Percentiles rank a stretch among this genome's conserved stretches.
phyloP scores from a whole-genome alignment of 202 grass and related monocot genomes.

The Musa balbisiana region DNA sequence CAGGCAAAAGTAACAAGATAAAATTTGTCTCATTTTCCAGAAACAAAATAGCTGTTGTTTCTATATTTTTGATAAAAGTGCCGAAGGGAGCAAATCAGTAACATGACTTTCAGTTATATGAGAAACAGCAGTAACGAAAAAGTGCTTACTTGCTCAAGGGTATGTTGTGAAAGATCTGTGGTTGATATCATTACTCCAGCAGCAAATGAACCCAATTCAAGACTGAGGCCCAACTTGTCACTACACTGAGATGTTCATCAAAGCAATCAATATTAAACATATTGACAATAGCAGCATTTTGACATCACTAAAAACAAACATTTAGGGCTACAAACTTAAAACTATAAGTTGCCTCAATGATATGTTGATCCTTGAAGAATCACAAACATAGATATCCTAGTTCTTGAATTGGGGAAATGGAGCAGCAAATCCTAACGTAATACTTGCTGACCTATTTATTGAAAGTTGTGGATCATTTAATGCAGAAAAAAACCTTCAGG shows the following conservation, averaged over 20 bases:
- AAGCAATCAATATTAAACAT: slow-evolving; percentile 20
- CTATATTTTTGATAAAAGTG: background rate
- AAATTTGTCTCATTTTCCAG: background rate
- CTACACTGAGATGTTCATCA: slow-evolving; percentile 55
- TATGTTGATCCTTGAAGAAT: background rate
- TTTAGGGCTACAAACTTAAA: background rate
- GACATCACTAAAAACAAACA: background rate
- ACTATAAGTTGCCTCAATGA: background rate
- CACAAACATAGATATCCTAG: background rate
- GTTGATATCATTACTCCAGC: slow-evolving; percentile 99
- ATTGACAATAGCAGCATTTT: background rate
- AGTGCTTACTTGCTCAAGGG: slow-evolving; percentile 85
- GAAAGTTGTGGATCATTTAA: background rate
- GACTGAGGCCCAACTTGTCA: slow-evolving; percentile 97
- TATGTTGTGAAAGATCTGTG: slow-evolving; percentile 94
- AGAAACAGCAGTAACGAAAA: background rate
- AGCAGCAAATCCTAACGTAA: background rate
- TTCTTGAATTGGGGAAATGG: background rate
- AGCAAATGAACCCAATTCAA: slow-evolving; percentile 96
- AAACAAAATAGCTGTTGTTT: too few species aligned
- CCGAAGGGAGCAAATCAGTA: background rate
- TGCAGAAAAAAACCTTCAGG: background rate
- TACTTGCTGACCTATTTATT: background rate
- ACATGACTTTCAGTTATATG: background rate
- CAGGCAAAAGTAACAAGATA: background rate